Percentiles rank a stretch among this genome's conserved stretches.
Evolutionary conservation across 257 asterid species (phyloP).

Genomic region (Ballota nigra): DNA sequence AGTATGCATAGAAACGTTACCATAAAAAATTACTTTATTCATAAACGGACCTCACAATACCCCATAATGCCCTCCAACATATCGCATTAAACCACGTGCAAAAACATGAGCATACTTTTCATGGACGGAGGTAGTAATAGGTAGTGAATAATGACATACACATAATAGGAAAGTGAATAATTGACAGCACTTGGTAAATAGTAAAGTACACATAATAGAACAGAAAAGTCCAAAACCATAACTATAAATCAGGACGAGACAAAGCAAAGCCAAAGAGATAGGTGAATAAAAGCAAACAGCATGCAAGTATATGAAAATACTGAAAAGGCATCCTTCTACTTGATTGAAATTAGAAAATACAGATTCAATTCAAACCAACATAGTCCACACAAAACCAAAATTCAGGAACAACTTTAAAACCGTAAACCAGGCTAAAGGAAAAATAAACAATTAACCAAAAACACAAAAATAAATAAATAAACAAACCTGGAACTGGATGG

Average conservation of each 20-base stretch:
- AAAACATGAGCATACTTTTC: too few relatives aligned
- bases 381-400: background rate
- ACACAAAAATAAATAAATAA: constrained; percentile 8
- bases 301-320: background rate
- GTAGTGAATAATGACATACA: background rate
- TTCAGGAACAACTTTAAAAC: background rate
- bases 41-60: too few relatives aligned
- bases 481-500: constrained; percentile 68
- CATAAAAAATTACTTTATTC: too few relatives aligned
- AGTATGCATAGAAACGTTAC: too few relatives aligned
- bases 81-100: too few relatives aligned
- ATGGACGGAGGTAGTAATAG: too few relatives aligned
- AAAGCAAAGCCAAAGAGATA: background rate
- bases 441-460: background rate
- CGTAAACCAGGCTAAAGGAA: constrained; percentile 2
- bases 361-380: background rate
- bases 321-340: background rate
- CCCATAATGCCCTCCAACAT: too few relatives aligned
- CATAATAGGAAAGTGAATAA: background rate
- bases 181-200: background rate
- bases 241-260: background rate
- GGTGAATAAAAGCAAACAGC: background rate
- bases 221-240: constrained; percentile 11
- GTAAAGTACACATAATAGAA: background rate
- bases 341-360: background rate